Base-by-base conservation (phyloP, 2,329 filamentous ascomycete species). In the Neoscytalidium dimidiatum region DNA sequence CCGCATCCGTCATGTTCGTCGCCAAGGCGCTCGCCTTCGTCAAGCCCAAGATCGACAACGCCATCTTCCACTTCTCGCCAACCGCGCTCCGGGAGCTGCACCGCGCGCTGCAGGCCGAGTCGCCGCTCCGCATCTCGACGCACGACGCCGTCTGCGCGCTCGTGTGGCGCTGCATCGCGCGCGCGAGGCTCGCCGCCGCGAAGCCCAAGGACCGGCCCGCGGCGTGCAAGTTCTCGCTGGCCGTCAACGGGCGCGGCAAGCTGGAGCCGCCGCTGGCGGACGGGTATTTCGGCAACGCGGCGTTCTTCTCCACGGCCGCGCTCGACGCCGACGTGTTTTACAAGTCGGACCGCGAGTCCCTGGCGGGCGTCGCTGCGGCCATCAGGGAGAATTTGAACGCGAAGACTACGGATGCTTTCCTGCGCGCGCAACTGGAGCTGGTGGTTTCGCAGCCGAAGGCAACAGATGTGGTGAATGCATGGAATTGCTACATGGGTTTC, bases 101-200 rank as follows among this genome's bases (percentile, higher is more conserved):
- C 51, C 5, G 7, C n/a, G 21, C 33, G 4, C 21, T 56, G 31
- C 51, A 56, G 14, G 31, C 51, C 19, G 31, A 38, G 19, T 26
- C 51, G 19, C 3, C 19, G 3, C 51, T 56, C 8, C 51, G 51
- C 31, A 41, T 56, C 51, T 56, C 51, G 3, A 56, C 31, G 11
- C 51, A 56, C 51, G 51, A 56, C 51, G 51, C 51, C 28, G 51
- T 28, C 1, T 56, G 51, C 51, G 51, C 51, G 21, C 33, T 56
- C n/a, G n/a, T 56, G 17, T 56, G 51, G 51, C 51, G 28, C 51
- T 21, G 19, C 33, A 56, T 38, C 3, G 33, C 51, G 1, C 51
- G 51, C 21, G 51, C 51, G 7, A 4, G 51, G 6, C 19, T 56
- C 14, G 4, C 2, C 14, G 51, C 51, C 19, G 33, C 51, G 6